Evolutionary conservation across 129 eudicot genomes (phyloP), one percentile per base, ranked within the genome.

Genomic region (Calendula officinalis): DNA sequence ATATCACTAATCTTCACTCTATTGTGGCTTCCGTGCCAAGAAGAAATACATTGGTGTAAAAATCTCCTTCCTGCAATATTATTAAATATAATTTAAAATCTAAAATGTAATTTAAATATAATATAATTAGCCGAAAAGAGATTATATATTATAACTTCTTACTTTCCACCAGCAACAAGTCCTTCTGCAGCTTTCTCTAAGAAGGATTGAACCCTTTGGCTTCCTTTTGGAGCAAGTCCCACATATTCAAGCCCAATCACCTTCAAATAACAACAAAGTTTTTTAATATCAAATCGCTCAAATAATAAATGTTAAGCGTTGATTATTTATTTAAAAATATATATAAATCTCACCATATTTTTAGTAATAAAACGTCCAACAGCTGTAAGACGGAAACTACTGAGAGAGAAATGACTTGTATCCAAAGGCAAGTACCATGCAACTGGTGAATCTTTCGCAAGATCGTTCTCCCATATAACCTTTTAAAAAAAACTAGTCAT

Each of bases 1-100:
- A 36, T 57, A 35, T 37, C 46, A 13, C 45, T 6, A 32, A 8
- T 0, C 32, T 12, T 35, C 30, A n/a, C 57, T 77, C 41, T 56
- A 62, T 56, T 41, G 68, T 2, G 96, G 98, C 78, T 91, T 91
- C 40, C 89, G 81, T 6, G 81, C 98, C 86, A 91, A 39, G 76
- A 91, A 88, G 86, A 91, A 91, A 60, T 88, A 91, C 96, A 91
- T 74, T n/a, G 98, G 87, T 27, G 98, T 91, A 82, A 91, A 91
- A 51, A 91, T 91, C 75, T 88, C 96, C 82, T 86, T 88, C 96
- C 98, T 91, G 86, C 17, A 53, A 42, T 53, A 32, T 67, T 53
- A 54, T 15, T 54, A 17, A 16, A 7, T 7, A 10, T 35, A 5
- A 33, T 7, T 7, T 6, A n/a, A 35, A n/a, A 6, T 22, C 30